Conservation (phyloP, 805 yeast species). For the Candida sakaeoensis region DNA sequence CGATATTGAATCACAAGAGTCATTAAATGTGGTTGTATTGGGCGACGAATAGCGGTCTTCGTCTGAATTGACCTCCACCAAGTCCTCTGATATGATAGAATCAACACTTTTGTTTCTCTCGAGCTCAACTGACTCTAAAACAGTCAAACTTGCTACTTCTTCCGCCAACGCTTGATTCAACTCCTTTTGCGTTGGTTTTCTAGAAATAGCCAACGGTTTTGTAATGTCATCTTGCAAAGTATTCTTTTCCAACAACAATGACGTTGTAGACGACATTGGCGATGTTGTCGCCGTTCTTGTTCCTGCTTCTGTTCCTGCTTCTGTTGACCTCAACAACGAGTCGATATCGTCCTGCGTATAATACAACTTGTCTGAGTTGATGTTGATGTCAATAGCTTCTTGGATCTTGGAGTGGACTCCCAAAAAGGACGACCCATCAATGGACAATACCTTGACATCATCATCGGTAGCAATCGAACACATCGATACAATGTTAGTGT, state of each 20-base stretch:
- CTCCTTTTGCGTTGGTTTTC: constrained; percentile 7
- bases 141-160: neutral
- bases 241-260: neutral
- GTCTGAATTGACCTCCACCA: neutral
- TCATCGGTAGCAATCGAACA: constrained; percentile 29
- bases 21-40: constrained; percentile 16
- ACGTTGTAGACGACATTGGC: neutral
- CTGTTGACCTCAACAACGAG: constrained; percentile 15
- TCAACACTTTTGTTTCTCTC: neutral
- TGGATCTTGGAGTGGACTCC: constrained; percentile 50
- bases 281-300: no score
- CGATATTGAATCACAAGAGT: constrained; percentile 30
- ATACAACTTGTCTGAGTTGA: constrained; percentile 22
- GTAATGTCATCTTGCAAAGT: constrained; percentile 11
- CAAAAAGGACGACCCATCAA: constrained; percentile 52
- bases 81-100: neutral
- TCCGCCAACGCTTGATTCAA: constrained; percentile 1
- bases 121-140: neutral
- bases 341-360: constrained; percentile 28
- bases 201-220: constrained; percentile 10
- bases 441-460: constrained; percentile 42
- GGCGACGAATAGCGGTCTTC: constrained; percentile 4
- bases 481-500: constrained; percentile 45
- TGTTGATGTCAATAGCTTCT: constrained; percentile 23
- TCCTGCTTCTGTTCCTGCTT: no score